Evolutionary conservation across 2,329 filamentous ascomycete genomes (phyloP), one percentile per base, ranked within the genome.

Genomic region (Colletotrichum salicis): DNA sequence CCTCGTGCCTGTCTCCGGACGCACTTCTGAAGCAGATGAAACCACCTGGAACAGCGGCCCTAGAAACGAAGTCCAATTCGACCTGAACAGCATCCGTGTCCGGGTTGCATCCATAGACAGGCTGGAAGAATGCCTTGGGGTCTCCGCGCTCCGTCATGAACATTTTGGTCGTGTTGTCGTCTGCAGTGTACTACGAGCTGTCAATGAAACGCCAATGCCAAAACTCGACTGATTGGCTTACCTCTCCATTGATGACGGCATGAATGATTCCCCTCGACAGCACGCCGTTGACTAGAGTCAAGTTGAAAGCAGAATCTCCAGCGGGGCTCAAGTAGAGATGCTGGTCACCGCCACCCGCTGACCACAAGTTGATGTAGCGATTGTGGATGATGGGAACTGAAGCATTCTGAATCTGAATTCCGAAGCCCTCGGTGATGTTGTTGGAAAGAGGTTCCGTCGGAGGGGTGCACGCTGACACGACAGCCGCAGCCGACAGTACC

Each of bases 121-220:
- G 79, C 51, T 82, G 76, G 65, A 83, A 85, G 64, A 82, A 74
- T 24, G 83, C 84, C 13, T 80, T 78, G 1, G 84, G 83, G 65
- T 85, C 83, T 8, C 79, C 80, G 2, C 84, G 82, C 33, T 84
- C 79, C 2, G 84, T 85, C 81, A 85, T 84, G 77, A 86, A 86
- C 75, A 85, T 79, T 76, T 86, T 86, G 52, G 84, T 86, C 3
- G 84, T 86, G 74, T 86, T 83, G 74, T 86, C 84, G 35, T 78
- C 76, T n/a, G 76, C 75, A 27, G 81, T 80, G 70, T 84, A 84
- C 83, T 84, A 13, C 19, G 2, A 58, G 52, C 41, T 37, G 59
- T 62, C 37, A 1, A 37, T 65, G 3, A 71, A 58, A 12, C 10
- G n/a, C 37, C 31, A 12, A 51, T 12, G 5, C 2, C 27, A 19